Evolutionary conservation across 1,284 basidiomycete genomes (phyloP).

Genomic region (Neonothopanus nambi): DNA sequence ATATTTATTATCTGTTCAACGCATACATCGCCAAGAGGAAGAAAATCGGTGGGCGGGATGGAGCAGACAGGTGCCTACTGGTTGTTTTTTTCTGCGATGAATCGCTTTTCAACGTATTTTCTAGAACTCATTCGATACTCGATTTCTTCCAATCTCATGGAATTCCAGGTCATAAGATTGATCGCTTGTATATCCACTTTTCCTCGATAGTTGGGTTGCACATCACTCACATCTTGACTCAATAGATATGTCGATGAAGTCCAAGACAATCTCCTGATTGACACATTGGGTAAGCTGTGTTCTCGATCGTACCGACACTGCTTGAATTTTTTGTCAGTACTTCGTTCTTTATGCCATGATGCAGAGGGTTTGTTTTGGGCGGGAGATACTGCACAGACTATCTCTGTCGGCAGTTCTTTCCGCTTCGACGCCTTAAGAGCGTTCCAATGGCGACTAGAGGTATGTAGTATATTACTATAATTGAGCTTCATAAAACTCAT

Average conservation of each 20-base stretch:
- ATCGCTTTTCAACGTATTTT: slow-evolving; percentile 12
- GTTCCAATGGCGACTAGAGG: slow-evolving; percentile 62
- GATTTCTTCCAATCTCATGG: slow-evolving; percentile 33
- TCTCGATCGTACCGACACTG: not conserved
- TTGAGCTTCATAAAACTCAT: not conserved
- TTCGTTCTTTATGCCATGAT: slow-evolving; percentile 61
- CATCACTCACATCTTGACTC: not conserved
- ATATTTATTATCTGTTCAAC: slow-evolving; percentile 57
- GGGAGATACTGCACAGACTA: slow-evolving; percentile 79
- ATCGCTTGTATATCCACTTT: slow-evolving; percentile 53
- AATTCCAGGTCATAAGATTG: slow-evolving; percentile 44
- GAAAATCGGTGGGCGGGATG: slow-evolving; percentile 50
- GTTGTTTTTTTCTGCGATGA: not conserved
- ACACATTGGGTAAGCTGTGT: slow-evolving; percentile 50
- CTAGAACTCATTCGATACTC: slow-evolving; percentile 57
- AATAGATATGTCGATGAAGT: slow-evolving; percentile 71
- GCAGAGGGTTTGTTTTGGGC: slow-evolving; percentile 75
- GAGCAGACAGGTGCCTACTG: slow-evolving; percentile 60
- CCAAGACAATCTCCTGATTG: slow-evolving; percentile 71
- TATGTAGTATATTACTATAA: slow-evolving; percentile 19
- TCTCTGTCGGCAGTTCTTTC: slow-evolving; percentile 71
- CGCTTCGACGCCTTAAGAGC: slow-evolving; percentile 72
- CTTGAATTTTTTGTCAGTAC: slow-evolving; percentile 42
- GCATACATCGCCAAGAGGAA: slow-evolving; percentile 52
- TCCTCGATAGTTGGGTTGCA: not conserved